Base-by-base conservation (phyloP, 1,284 basidiomycete species). In the Lentinus polychrous region DNA sequence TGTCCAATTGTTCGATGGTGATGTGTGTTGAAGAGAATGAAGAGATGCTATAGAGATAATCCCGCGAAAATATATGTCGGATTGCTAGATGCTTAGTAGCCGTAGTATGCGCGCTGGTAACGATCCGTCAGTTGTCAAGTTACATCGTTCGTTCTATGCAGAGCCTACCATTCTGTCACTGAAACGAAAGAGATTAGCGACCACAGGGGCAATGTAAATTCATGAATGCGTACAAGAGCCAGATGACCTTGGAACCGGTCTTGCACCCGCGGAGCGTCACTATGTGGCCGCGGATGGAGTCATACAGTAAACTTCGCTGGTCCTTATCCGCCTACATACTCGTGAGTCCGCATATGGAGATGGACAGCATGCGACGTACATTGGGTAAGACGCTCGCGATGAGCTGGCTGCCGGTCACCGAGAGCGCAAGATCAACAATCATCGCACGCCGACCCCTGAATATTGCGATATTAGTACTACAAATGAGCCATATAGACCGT, bases 181-280 rank as follows among this genome's bases (percentile, higher is more conserved):
- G 49, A 8, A 43, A 12, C 14, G 15, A 46, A 33, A 23, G 14
- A 22, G 57, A 46, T 15, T 41, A 43, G 33, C 20, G 20, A 34
- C 3, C 17, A 15, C 10, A 37, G 10, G 41, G 12, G 40, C 23
- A 31, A 8, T 10, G 44, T 2, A 53, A 32, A 35, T 36, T 23
- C 41, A 43, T 23, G 10, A 5, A 36, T 7, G 78, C 86, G 53
- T 66, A 89, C 86, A 91, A 91, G 43, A 91, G 72, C 88, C 87
- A 91, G 59, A 90, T 90, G 57, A 90, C 86, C 60, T 88, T 89
- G 0, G 87, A 90, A 22, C 87, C 87, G 1, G 88, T 88, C 70
- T 90, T 90, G 62, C 86, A 90, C 23, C 87, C 87, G 31, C 88
- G 79, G 20, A 91, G 71, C 12, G 88, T 91, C 43, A 91, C 87